Base-by-base conservation (phyloP, 331 rosid species). In the Saraca asoca region DNA sequence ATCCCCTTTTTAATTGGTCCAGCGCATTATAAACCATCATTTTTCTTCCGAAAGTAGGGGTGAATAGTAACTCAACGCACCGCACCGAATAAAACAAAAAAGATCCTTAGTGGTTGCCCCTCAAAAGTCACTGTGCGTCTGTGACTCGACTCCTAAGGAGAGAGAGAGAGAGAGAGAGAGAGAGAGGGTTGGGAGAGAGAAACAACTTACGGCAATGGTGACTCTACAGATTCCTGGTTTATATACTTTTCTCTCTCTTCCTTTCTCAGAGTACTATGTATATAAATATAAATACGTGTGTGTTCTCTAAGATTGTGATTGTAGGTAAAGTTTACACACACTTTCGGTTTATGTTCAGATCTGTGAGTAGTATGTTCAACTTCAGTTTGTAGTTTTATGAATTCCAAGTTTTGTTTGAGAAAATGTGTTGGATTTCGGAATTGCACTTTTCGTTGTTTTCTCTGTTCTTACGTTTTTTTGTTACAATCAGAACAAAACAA, bases 191-290 rank as follows among this genome's bases (percentile, higher is more conserved):
- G n/a, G n/a, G n/a, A n/a, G n/a, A 49, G 51, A 18, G 29, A 44
- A 16, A 13, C 48, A 64, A 52, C 70, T 74, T 64, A 79, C 75
- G 68, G 83, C 73, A 59, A 76, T 49, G 84, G 81, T 53, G 76
- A 65, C 82, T 75, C 79, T 61, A 52, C 63, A 51, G 81, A 82
- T 87, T 82, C 86, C 85, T 73, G 77, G 76, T 65, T 78, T 78
- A 37, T 58, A 60, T 66, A 31, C 17, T 46, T n/a, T n/a, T 17
- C 37, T 62, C 68, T 58, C 63, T 71, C 52, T 54, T 29, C 37
- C 58, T 64, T 13, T 15, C 19, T 72, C 70, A 4, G 45, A 31
- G 48, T 45, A 34, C 16, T 12, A 14, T 66, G 43, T 38, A 58
- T 44, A 11, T 66, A 71, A 44, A 72, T n/a, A 19, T 67, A 45